Evolutionary conservation across 345 rosid species (phyloP).

Genomic region (Eutrema japonicum): DNA sequence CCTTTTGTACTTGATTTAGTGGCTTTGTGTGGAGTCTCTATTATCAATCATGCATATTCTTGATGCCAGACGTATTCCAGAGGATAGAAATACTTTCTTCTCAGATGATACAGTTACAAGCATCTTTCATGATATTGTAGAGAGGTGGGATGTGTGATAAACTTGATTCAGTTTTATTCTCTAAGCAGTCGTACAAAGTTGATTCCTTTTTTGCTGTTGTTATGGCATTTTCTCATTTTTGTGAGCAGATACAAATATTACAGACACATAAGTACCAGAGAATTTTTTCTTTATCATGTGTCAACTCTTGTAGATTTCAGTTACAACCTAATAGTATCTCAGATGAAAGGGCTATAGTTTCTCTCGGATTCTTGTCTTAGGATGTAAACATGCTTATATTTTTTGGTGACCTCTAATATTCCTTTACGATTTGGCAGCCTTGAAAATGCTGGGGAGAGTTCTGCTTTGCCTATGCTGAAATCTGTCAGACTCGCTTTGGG

Average conservation of each 20-base stretch:
- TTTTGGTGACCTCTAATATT: neutral
- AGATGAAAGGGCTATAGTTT: too few relatives aligned
- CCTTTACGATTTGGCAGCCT: conserved; percentile 61
- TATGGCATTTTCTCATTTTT: conserved; percentile 19
- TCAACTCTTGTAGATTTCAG: neutral
- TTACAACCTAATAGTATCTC: too few relatives aligned
- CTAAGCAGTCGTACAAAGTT: neutral
- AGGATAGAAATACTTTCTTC: conserved; percentile 53
- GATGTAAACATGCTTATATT: too few relatives aligned
- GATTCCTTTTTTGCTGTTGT: neutral
- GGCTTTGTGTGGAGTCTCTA: conserved; percentile 82
- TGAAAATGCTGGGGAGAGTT: conserved; percentile 93
- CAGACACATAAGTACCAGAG: conserved; percentile 1
- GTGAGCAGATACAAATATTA: conserved; percentile 2
- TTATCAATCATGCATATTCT: conserved; percentile 62
- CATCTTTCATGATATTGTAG: conserved; percentile 70
- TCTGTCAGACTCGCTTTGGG: conserved; percentile 70
- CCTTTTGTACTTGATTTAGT: conserved; percentile 52
- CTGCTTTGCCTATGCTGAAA: conserved; percentile 87
- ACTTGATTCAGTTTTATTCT: conserved; percentile 4
- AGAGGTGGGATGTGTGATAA: conserved; percentile 59
- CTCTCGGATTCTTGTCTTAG: too few relatives aligned
- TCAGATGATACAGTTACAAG: conserved; percentile 65
- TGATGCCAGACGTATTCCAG: conserved; percentile 54
- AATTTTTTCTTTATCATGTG: neutral